Conservation (phyloP, 1,139 yeast genomes). For the Yamadazyma atlantica region DNA sequence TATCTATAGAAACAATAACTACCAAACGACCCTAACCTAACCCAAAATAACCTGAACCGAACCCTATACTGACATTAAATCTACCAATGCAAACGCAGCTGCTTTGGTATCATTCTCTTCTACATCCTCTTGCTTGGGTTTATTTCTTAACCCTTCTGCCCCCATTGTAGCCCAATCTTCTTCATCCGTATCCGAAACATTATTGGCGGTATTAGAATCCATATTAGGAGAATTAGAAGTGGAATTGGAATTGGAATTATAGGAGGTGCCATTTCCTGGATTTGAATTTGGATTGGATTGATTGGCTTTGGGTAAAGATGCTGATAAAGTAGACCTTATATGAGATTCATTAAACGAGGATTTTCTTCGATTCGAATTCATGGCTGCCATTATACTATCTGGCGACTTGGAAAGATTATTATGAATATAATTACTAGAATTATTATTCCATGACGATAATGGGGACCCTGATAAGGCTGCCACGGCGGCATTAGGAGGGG, state of each 20-base stretch:
- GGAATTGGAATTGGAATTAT: slow-evolving; percentile 4
- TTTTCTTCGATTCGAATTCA: slow-evolving; percentile 31
- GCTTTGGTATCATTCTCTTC: slow-evolving; percentile 43
- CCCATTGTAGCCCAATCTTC: slow-evolving; percentile 95
- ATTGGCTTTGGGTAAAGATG: slow-evolving; percentile 24
- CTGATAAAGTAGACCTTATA: slow-evolving; percentile 39
- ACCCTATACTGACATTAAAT: slow-evolving; percentile 41
- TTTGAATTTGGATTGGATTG: slow-evolving; percentile 4
- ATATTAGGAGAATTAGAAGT: slow-evolving; percentile 3
- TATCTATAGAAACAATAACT: too few relatives aligned
- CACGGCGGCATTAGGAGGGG: slow-evolving; percentile 16
- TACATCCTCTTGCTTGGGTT: neutral
- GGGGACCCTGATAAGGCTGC: slow-evolving; percentile 26
- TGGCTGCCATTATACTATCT: slow-evolving; percentile 19
- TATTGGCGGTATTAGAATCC: slow-evolving; percentile 6
- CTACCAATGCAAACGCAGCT: slow-evolving; percentile 65
- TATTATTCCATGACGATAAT: slow-evolving; percentile 25
- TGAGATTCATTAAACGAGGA: slow-evolving; percentile 48
- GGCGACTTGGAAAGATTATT: slow-evolving; percentile 21
- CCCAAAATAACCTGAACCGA: too few relatives aligned
- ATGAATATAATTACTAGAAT: slow-evolving; percentile 6
- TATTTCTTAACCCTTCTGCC: slow-evolving; percentile 55
- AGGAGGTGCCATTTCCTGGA: neutral
- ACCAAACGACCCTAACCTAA: too few relatives aligned
- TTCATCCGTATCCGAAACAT: slow-evolving; percentile 69